Evolutionary conservation across 1,284 basidiomycete species (phyloP).

Genomic region (Cutaneotrichosporon spelunceum): DNA sequence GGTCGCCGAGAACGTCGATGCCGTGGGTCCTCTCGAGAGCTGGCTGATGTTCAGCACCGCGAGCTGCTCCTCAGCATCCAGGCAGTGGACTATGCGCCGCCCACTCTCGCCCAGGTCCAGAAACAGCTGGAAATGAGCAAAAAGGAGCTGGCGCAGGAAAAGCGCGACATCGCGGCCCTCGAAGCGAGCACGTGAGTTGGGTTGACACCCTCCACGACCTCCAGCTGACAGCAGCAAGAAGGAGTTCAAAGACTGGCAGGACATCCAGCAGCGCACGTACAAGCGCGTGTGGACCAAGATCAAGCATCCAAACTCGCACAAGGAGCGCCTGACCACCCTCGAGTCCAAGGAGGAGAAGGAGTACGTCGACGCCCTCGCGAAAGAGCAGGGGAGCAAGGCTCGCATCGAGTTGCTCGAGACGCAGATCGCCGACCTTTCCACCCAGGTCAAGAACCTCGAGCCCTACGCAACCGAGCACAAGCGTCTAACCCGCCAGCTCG

Average conservation of each 20-base stretch:
- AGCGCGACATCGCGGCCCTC: conserved; percentile 16
- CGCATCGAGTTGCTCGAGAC: conserved; percentile 24
- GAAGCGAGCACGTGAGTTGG: conserved; percentile 19
- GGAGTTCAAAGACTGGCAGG: conserved; percentile 28
- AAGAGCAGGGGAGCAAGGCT: conserved; percentile 22
- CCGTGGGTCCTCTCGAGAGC: background rate
- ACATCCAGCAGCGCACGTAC: conserved; percentile 25
- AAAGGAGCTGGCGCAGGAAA: conserved; percentile 18
- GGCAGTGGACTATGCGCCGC: conserved; percentile 26
- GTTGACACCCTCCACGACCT: no score
- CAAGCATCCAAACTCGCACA: conserved; percentile 19
- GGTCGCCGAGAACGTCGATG: conserved; percentile 1
- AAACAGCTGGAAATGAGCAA: conserved; percentile 17
- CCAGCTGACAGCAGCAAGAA: conserved; percentile 11
- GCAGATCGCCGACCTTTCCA: conserved; percentile 16
- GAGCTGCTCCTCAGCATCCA: conserved; percentile 25
- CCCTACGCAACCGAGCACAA: conserved; percentile 18
- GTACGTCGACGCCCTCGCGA: conserved; percentile 27
- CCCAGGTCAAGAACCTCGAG: conserved; percentile 16
- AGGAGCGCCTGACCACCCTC: conserved; percentile 16
- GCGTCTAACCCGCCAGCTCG: conserved; percentile 16
- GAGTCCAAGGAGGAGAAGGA: conserved; percentile 31
- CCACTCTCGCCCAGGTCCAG: conserved; percentile 22
- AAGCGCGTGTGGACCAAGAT: conserved; percentile 29
- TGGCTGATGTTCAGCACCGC: conserved; percentile 21